Percentiles rank a stretch among this genome's conserved stretches.
Evolutionary conservation across 2,329 filamentous ascomycete genomes (phyloP).

Genomic region (Scedosporium dehoogii): DNA sequence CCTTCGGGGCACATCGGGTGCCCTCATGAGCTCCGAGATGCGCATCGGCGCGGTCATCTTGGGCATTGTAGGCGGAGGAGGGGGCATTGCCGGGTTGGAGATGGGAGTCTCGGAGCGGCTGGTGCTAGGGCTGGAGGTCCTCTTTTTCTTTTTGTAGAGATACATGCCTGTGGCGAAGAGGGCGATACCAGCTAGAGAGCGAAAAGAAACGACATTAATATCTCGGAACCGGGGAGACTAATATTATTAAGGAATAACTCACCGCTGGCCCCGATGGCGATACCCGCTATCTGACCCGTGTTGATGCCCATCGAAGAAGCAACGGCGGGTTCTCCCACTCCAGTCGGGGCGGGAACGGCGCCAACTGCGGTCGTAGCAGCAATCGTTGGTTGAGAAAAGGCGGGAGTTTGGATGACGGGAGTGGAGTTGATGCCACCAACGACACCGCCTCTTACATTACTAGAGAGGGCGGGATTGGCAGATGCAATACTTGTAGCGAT

Average conservation of each 20-base stretch:
- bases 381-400: neutral
- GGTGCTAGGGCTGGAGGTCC: neutral
- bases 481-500: neutral
- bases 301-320: neutral
- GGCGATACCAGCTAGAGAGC: neutral
- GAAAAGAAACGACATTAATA: neutral
- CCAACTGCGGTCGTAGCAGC: neutral
- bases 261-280: neutral
- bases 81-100: neutral
- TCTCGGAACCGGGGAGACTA: neutral
- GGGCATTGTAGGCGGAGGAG: slow-evolving; percentile 3
- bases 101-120: neutral
- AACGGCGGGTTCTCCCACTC: neutral
- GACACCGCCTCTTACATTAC: neutral
- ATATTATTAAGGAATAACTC: neutral
- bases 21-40: neutral
- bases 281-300: neutral
- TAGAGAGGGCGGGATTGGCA: neutral
- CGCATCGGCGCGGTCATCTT: neutral
- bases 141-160: neutral
- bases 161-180: neutral
- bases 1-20: neutral
- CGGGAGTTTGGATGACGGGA: neutral
- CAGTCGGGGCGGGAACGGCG: neutral
- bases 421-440: neutral